Evolutionary conservation across 768 basidiomycete genomes (phyloP).

Genomic region (Trichaptum fuscoviolaceum): DNA sequence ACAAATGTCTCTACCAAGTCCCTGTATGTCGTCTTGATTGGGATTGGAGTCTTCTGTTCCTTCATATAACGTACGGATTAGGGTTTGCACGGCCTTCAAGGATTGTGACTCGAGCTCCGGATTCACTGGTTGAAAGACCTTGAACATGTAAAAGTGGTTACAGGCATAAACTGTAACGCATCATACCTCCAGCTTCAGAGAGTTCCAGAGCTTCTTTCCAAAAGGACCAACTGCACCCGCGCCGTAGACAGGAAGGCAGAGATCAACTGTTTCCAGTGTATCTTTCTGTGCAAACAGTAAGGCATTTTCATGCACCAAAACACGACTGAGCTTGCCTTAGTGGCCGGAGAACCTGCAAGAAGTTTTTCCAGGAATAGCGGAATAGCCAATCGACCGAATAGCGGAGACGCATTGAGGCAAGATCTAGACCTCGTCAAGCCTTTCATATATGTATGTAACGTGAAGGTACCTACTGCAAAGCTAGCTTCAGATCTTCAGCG

Average conservation of each 20-base stretch:
- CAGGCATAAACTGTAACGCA: constrained; percentile 2
- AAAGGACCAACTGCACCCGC: constrained; percentile 48
- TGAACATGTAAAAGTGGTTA: constrained; percentile 3
- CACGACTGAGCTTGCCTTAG: constrained; percentile 55
- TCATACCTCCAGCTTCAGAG: constrained; percentile 82
- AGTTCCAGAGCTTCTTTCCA: constrained; percentile 83
- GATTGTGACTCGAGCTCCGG: constrained; percentile 67
- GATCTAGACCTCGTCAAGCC: constrained; percentile 29
- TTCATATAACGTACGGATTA: constrained; percentile 72
- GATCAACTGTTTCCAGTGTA: constrained; percentile 69
- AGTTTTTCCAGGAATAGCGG: constrained; percentile 92
- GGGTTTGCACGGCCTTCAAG: constrained; percentile 58
- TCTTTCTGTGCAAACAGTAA: constrained; percentile 56
- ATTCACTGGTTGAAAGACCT: constrained; percentile 96
- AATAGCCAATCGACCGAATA: constrained; percentile 79
- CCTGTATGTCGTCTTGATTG: constrained; percentile 35
- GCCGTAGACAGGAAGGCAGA: constrained; percentile 85
- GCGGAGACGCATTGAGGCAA: constrained; percentile 74
- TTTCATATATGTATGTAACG: constrained; percentile 5
- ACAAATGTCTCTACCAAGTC: constrained; percentile 68
- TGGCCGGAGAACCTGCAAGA: constrained; percentile 68
- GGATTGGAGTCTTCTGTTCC: constrained; percentile 28
- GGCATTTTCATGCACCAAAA: not conserved
- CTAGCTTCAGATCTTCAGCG: constrained; percentile 72
- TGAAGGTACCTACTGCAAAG: constrained; percentile 49